Base-by-base conservation (phyloP, 75 land plant species). In the Sequoia sempervirens region DNA sequence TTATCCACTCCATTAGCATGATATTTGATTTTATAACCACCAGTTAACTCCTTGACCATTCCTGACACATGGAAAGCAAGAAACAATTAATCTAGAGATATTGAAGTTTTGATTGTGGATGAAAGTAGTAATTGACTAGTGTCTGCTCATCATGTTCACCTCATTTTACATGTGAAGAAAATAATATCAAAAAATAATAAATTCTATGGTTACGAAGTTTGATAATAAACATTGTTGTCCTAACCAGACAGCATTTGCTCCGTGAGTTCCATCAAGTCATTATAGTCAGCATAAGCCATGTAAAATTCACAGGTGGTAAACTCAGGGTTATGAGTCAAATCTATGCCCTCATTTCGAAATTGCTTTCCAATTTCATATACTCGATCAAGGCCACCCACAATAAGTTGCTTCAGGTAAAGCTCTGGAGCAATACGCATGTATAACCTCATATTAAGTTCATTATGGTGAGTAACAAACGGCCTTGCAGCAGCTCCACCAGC, bases 281-380 rank as follows among this genome's bases (percentile, higher is more conserved):
- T 84, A 85, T 97, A 97, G 83, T 97, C 99, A 1, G 99, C 95
- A 90, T 88, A 97, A 18, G 99, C 99, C 97, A 94, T 94, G 75
- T 97, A 97, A 81, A 97, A 97, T 81, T 97, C 99, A 84, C 96
- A 94, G 10, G 98, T 94, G 18, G 97, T 97, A 83, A 97, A 97
- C 88, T 97, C 99, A 50, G 99, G 99, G 91, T 97, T 97, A 80
- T 97, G 99, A 47, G 99, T 97, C 80, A 97, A 86, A 91, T 97
- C 99, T 80, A 97, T 95, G 38, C 99, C 99, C 88, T 97, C 99
- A 83, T 97, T 97, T 58, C 99, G 87, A 76, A 97, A 97, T 80
- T 95, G 96, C 82, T 95, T 97, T 38, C 97, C 99, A 80, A 97
- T 95, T 83, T 97, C 99, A 91, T 97, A 97, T 9, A 97, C 99